Percentiles rank a stretch among this genome's conserved stretches.
phyloP scores from a whole-genome alignment of 352 stramenopile species.

The Stramenopiles sp. region DNA sequence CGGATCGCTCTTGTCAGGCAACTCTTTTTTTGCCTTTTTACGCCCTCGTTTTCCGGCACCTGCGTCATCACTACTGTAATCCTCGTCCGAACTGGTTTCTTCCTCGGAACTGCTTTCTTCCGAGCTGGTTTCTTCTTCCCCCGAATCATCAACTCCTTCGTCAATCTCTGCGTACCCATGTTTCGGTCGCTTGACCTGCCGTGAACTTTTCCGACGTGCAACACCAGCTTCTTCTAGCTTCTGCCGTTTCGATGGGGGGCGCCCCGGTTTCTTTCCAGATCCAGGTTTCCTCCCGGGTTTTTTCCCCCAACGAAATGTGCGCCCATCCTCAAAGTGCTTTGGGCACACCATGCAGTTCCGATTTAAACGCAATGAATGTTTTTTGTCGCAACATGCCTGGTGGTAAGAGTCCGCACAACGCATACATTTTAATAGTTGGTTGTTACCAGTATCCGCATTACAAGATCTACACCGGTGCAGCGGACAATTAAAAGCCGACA shows the following conservation, averaged over 20 bases:
- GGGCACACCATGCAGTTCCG: constrained; percentile 62
- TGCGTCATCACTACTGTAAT: too few relatives aligned
- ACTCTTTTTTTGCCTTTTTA: background rate
- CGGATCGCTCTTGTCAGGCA: background rate
- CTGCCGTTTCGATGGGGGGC: background rate
- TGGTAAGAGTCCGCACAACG: constrained; percentile 2
- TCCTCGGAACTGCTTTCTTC: constrained; percentile 3
- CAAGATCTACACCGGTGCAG: background rate
- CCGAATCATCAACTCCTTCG: background rate
- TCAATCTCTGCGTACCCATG: constrained; percentile 1
- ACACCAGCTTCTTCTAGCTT: background rate
- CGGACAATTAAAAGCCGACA: background rate
- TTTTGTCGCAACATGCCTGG: constrained; percentile 21
- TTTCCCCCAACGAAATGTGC: background rate
- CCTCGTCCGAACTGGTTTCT: background rate
- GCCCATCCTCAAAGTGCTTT: constrained; percentile 34
- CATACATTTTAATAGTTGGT: background rate
- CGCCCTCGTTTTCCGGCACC: background rate
- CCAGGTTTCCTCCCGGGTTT: too few relatives aligned
- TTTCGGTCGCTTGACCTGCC: background rate
- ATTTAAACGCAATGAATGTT: constrained; percentile 51
- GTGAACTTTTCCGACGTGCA: background rate
- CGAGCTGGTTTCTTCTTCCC: background rate
- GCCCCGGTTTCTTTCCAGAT: background rate
- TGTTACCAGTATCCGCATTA: background rate